Percentiles rank a stretch among this genome's conserved stretches.
Evolutionary conservation across 352 stramenopile genomes (phyloP).

Genomic region (Pythium folliculosum): DNA sequence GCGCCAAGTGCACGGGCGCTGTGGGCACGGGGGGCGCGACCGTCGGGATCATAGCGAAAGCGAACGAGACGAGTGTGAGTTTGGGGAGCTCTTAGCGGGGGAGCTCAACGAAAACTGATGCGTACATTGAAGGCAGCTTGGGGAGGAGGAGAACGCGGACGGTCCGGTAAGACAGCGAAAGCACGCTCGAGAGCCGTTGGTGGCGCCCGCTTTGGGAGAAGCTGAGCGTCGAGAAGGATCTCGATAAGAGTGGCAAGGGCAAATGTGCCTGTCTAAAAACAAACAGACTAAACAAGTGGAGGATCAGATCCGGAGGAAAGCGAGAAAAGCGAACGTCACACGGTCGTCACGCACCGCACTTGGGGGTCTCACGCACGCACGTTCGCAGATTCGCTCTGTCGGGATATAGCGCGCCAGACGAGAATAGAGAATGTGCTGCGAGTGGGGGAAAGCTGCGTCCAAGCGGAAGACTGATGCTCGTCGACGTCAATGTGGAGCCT

Average conservation of each 20-base stretch:
- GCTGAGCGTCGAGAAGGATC: not conserved
- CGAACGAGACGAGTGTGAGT: not conserved
- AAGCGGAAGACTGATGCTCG: no score
- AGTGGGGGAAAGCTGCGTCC: no score
- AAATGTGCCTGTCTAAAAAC: not conserved
- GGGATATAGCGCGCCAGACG: no score
- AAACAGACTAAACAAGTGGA: not conserved
- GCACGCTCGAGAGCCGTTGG: not conserved
- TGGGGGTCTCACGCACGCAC: not conserved
- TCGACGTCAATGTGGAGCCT: no score
- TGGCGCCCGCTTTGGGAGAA: not conserved
- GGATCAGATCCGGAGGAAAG: slow-evolving; percentile 10
- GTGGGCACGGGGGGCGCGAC: slow-evolving; percentile 6
- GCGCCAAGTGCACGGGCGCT: slow-evolving; percentile 16
- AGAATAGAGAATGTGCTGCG: no score
- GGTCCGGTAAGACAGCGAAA: not conserved
- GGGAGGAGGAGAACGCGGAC: not conserved
- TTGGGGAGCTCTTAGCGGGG: not conserved
- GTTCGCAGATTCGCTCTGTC: not conserved
- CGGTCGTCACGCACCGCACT: not conserved
- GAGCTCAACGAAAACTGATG: not conserved
- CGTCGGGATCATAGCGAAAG: slow-evolving; percentile 27
- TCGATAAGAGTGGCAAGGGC: not conserved
- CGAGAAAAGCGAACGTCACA: not conserved
- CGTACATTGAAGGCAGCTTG: not conserved